These are phyloP conservation scores for Neocallimastix lanati DNA, from an alignment of 192 early-diverging fungal genomes.

Conservation along the genomic window DNA sequence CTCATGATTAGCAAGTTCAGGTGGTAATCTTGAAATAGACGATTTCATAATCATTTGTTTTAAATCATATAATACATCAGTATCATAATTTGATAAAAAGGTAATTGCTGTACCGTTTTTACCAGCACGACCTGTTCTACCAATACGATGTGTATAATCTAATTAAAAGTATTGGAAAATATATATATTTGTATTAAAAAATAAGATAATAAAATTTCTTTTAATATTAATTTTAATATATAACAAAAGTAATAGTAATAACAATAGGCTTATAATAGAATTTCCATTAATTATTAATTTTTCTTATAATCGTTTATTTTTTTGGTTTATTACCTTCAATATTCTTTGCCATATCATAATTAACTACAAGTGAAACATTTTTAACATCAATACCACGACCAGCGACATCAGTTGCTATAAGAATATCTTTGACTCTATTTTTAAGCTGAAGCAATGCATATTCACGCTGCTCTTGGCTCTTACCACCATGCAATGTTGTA, in stretches of 20 bases:
- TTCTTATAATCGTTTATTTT: no score
- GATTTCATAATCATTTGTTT: constrained; percentile 59
- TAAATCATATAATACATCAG: constrained; percentile 60
- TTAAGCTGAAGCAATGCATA: constrained; percentile 62
- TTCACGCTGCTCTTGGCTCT: constrained; percentile 95
- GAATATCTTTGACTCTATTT: constrained; percentile 57
- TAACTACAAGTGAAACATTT: constrained; percentile 87
- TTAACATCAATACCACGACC: constrained; percentile 98
- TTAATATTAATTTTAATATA: no score
- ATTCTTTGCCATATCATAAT: constrained; percentile 95
- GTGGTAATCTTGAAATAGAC: constrained; percentile 54
- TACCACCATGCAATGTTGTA: constrained; percentile 82
- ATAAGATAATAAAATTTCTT: no score
- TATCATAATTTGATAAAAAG: constrained; percentile 62
- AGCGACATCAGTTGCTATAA: constrained; percentile 97
- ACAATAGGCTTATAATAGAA: no score
- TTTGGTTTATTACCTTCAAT: constrained; percentile 70
- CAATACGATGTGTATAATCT: constrained; percentile 97
- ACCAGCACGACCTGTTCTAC: constrained; percentile 96
- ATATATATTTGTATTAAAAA: no score
- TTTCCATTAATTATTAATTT: no score
- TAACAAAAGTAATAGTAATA: no score
- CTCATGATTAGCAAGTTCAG: constrained; percentile 60
- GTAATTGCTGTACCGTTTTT: constrained; percentile 74
- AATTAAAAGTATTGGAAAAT: no score